Percentiles rank a stretch among this genome's conserved stretches.
These are phyloP conservation scores for Populus simonii DNA, from an alignment of 345 rosid species.

Conservation along the genomic window DNA sequence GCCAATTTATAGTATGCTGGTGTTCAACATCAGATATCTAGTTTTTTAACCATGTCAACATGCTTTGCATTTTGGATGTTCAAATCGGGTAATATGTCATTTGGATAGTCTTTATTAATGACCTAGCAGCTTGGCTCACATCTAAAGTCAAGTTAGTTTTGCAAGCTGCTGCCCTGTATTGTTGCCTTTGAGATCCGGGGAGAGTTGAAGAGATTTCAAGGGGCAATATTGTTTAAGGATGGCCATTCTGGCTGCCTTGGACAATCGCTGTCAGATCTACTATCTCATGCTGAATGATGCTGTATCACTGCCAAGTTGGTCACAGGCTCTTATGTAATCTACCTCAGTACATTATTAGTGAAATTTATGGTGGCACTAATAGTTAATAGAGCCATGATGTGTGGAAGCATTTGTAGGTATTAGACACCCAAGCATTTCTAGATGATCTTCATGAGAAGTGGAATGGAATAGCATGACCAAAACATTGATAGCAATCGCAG, in stretches of 20 bases:
- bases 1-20: not conserved
- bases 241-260: not conserved
- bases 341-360: not conserved
- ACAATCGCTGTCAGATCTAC: not conserved
- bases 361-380: not conserved
- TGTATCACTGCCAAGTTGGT: not conserved
- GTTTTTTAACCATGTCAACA: not conserved
- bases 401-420: not conserved
- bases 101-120: not conserved
- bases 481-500: not conserved
- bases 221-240: not conserved
- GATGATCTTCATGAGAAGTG: not conserved
- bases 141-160: not conserved
- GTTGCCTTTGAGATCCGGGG: not conserved
- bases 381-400: not conserved
- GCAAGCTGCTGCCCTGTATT: not conserved
- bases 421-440: not conserved
- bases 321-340: not conserved
- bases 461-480: not conserved
- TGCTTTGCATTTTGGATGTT: not conserved
- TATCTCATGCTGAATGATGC: not conserved
- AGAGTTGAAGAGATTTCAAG: not conserved
- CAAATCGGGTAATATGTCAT: not conserved
- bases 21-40: not conserved
- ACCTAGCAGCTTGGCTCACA: not conserved